These are phyloP conservation scores for Hirsutella minnesotensis DNA, from an alignment of 2,329 filamentous ascomycete species.

Conservation along the genomic window DNA sequence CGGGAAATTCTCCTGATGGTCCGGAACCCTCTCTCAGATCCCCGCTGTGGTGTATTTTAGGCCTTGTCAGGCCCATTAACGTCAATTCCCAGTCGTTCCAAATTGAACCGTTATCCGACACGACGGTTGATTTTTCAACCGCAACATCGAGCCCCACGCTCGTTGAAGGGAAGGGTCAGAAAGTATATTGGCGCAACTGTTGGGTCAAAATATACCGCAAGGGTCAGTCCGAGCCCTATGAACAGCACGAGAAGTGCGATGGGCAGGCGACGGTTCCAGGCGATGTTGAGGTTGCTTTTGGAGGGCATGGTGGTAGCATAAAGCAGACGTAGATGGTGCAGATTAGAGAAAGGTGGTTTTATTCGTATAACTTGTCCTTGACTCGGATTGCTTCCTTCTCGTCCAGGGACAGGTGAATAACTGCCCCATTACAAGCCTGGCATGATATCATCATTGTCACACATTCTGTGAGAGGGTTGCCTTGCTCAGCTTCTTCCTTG, in stretches of 20 bases:
- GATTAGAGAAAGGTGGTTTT: background rate
- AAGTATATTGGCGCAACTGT: background rate
- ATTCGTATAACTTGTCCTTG: background rate
- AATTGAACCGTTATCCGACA: background rate
- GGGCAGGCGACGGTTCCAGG: no score
- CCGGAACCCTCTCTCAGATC: no score
- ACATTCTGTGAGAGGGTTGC: constrained; percentile 1
- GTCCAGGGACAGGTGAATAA: constrained; percentile 1
- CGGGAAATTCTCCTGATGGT: no score
- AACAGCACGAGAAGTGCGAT: background rate
- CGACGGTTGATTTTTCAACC: background rate
- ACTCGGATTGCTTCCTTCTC: constrained; percentile 1
- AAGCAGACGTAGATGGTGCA: background rate
- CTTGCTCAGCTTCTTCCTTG: constrained; percentile 1
- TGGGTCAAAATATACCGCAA: background rate
- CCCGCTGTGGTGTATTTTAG: no score
- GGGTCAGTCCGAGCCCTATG: background rate
- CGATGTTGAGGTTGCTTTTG: background rate
- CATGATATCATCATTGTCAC: constrained; percentile 1
- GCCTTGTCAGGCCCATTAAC: no score
- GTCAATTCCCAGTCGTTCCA: background rate
- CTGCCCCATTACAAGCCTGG: background rate
- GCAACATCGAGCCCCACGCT: no score
- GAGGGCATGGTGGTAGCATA: background rate
- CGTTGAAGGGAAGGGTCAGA: background rate